Evolutionary conservation across 495 filamentous ascomycete species (phyloP), one percentile per base, ranked within the genome.

Genomic region (Penicillium canescens): DNA sequence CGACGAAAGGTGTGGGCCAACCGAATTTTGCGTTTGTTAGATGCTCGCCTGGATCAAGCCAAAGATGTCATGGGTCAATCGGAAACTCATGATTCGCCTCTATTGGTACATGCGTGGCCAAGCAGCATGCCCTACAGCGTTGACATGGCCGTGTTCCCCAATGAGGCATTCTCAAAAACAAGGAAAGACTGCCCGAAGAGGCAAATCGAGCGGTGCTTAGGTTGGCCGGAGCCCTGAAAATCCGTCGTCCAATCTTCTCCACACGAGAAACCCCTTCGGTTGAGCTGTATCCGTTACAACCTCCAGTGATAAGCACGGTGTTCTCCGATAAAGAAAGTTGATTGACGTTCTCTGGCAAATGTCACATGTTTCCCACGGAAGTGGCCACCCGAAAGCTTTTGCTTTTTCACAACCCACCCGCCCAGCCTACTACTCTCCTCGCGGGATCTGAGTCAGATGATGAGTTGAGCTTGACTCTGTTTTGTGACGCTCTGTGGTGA

Each of bases 101-200:
- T 41, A 41, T 41, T 41, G 39, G 16, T 41, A 41, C 39, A 41
- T 41, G 16, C 20, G 23, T 41, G 39, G 39, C 39, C 39, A 41
- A 41, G 16, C 39, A 41, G 39, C 39, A 41, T 41, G 18, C 13
- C 1, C 39, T 9, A 41, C 39, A 41, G 23, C 23, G 18, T 41
- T 20, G 39, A 16, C 14, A 41, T 20, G 4, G 39, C 39, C 18
- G 39, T 41, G 5, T 41, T 23, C 39, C 39, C 39, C 39, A 41
- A 41, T 41, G 18, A 3, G 39, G 5, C 39, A 2, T 10, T 41
- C 39, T 5, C 18, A 41, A 23, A 41, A 18, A 3, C 18, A 16
- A 1, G 18, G 23, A 41, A 11, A 12, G 39, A 12, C 18, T 11
- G 18, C 18, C 18, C 38, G 7, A 40, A 40, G 38, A 40, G 21